A percentile compares a stretch with the other conserved stretches of the same genome.
Evolutionary conservation across 2,329 filamentous ascomycete genomes (phyloP).

Genomic region (Ceratocystiopsis minuta): DNA sequence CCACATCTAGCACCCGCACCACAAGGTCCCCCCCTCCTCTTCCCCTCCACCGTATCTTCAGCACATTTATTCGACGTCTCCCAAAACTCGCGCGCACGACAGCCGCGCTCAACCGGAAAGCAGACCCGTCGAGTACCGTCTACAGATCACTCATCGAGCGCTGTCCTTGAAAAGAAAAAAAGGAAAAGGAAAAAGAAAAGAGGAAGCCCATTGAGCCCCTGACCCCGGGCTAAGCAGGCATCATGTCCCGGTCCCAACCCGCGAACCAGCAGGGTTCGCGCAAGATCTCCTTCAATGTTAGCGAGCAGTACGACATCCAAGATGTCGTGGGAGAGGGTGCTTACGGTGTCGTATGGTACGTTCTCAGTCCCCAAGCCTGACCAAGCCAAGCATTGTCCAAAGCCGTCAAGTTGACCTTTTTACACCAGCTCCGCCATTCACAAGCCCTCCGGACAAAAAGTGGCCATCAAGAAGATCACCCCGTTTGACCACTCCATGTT

Average conservation of each 20-base stretch:
- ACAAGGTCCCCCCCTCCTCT: too few relatives aligned
- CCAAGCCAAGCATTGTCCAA: background rate
- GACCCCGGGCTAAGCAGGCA: slow-evolving; percentile 2
- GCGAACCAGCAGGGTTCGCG: slow-evolving; percentile 47
- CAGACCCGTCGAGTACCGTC: too few relatives aligned
- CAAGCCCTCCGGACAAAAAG: slow-evolving; percentile 95
- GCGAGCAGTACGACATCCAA: slow-evolving; percentile 98
- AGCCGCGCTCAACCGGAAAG: too few relatives aligned
- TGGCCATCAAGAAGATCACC: slow-evolving; percentile 99
- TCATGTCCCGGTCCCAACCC: slow-evolving; percentile 39
- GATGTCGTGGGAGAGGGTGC: slow-evolving; percentile 98
- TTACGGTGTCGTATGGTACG: slow-evolving; percentile 95
- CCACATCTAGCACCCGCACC: too few relatives aligned
- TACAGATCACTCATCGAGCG: too few relatives aligned
- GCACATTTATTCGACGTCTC: too few relatives aligned
- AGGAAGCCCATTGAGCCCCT: too few relatives aligned
- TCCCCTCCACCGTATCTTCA: too few relatives aligned
- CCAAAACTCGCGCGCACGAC: too few relatives aligned
- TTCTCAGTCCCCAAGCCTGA: slow-evolving; percentile 8
- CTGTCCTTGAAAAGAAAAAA: too few relatives aligned
- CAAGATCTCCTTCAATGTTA: slow-evolving; percentile 99
- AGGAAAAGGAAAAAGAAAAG: too few relatives aligned
- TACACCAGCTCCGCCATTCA: slow-evolving; percentile 70
- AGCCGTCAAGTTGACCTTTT: background rate
- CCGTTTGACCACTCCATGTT: slow-evolving; percentile 99